Conservation (phyloP, 2,329 filamentous ascomycete species). For the Sodiomyces alkalinus region DNA sequence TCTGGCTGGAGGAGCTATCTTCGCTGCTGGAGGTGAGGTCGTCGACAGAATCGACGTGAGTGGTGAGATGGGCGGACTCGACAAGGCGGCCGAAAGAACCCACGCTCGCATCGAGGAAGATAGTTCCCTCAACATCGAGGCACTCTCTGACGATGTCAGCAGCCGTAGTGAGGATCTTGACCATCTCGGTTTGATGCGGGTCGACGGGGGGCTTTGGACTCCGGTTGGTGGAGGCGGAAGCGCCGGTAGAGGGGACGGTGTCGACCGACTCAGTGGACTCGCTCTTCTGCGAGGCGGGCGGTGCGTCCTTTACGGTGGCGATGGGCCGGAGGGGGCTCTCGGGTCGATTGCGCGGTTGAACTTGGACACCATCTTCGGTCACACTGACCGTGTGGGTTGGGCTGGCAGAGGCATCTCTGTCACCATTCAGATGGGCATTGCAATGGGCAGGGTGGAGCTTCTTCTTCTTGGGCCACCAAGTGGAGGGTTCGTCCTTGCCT, state of each 20-base stretch:
- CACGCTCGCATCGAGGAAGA: slow-evolving; percentile 11
- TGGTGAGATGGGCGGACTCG: not conserved
- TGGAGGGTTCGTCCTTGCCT: slow-evolving; percentile 9
- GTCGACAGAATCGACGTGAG: slow-evolving; percentile 5
- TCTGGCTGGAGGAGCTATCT: slow-evolving; percentile 6
- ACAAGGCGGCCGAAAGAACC: slow-evolving; percentile 14
- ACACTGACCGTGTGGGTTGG: no score
- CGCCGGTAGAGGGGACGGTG: slow-evolving; percentile 5
- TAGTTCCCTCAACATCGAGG: slow-evolving; percentile 15
- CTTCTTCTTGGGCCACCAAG: slow-evolving; percentile 1
- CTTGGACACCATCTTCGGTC: not conserved
- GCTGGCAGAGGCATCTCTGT: no score
- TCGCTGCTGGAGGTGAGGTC: slow-evolving; percentile 10
- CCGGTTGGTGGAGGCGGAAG: slow-evolving; percentile 3
- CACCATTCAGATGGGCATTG: not conserved
- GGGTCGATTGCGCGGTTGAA: not conserved
- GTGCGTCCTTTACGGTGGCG: no score
- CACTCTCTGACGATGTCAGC: slow-evolving; percentile 26
- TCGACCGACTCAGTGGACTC: slow-evolving; percentile 4
- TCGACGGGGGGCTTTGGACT: slow-evolving; percentile 5
- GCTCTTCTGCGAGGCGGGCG: slow-evolving; percentile 1
- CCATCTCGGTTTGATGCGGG: slow-evolving; percentile 5
- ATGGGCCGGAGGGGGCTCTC: slow-evolving; percentile 3
- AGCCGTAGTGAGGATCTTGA: slow-evolving; percentile 24
- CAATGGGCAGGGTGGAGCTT: not conserved